Evolutionary conservation across 192 early-diverging fungal genomes (phyloP), one percentile per base, ranked within the genome.

Genomic region (Coemansia guatemalensis): DNA sequence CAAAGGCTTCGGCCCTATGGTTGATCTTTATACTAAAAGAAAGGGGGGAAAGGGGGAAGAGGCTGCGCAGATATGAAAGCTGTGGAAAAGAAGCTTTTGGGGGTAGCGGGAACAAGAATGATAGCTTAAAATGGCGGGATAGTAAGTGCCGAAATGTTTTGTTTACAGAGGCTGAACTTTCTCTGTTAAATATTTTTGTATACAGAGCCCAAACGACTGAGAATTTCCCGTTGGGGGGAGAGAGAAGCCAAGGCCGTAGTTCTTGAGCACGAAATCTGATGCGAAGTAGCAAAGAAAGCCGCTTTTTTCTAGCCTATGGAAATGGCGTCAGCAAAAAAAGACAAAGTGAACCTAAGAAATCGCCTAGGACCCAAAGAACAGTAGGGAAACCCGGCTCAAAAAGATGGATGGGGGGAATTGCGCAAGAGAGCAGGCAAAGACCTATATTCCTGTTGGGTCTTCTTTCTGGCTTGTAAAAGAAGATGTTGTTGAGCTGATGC

Each of bases 51-150:
- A 41, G 21, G 18, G 29, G 32, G 5, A 5, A 21, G 5, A 33
- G 41, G 39, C 63, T 54, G 63, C 63, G 53, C 48, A 65, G 53
- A 65, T 29, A 65, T 56, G 52, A 56, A 33, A 53, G 54, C 63
- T 54, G 54, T 49, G 49, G 44, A 65, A 39, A 65, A 65, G 52
- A 56, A 56, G 41, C 63, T 51, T 29, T 56, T 53, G 48, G 53
- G 22, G 51, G 48, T 25, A 56, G 53, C 30, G 35, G 44, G 63
- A 65, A 65, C 32, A 26, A 32, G 53, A 26, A n/a, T 6, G 4
- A 27, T 25, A 54, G 49, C 49, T 25, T 51, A 51, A 24, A 21
- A 25, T 25, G 24, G 8, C 49, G 21, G 24, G 20, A 25, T 25
- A 51, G 49, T 24, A 25, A 21, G 49, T 8, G 49, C 21, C 20